Evolutionary conservation across 2,329 filamentous ascomycete species (phyloP).

Genomic region (Colletotrichum nymphaeae): DNA sequence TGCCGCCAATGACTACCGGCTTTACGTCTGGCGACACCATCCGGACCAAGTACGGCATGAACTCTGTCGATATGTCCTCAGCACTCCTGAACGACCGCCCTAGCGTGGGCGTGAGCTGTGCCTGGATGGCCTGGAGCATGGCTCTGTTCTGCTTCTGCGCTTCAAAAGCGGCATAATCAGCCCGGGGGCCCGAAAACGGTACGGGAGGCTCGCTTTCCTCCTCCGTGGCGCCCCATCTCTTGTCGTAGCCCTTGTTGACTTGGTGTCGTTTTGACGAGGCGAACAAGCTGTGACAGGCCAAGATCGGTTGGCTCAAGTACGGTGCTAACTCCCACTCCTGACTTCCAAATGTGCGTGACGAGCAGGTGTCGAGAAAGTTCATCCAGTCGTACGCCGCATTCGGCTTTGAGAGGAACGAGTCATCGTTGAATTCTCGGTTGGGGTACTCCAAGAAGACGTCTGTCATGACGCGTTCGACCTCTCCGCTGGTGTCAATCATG

Average conservation of each 20-base stretch:
- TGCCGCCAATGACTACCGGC: conserved; percentile 84
- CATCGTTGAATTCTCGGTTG: conserved; percentile 90
- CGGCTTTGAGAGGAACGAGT: conserved; percentile 90
- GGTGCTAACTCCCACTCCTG: conserved; percentile 94
- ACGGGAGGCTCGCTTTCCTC: conserved; percentile 65
- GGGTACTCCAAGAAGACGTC: conserved; percentile 92
- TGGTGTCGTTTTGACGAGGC: conserved; percentile 73
- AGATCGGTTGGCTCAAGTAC: conserved; percentile 86
- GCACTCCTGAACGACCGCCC: conserved; percentile 82
- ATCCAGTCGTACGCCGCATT: conserved; percentile 93
- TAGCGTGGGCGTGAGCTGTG: conserved; percentile 76
- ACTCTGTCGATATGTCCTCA: conserved; percentile 81
- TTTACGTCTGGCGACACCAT: conserved; percentile 92
- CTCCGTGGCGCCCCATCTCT: conserved; percentile 58
- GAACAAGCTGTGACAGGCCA: conserved; percentile 94
- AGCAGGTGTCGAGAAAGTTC: conserved; percentile 88
- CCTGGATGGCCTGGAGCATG: conserved; percentile 79
- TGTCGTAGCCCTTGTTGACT: conserved; percentile 54
- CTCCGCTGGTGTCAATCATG: conserved; percentile 83
- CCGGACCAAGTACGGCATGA: conserved; percentile 85
- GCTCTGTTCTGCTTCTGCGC: conserved; percentile 82
- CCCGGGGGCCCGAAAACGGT: conserved; percentile 85
- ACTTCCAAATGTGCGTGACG: conserved; percentile 79
- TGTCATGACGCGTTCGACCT: conserved; percentile 81
- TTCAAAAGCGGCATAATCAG: conserved; percentile 85